phyloP scores from a whole-genome alignment of 176 grass and related monocot genomes.

The Triticum urartu region DNA sequence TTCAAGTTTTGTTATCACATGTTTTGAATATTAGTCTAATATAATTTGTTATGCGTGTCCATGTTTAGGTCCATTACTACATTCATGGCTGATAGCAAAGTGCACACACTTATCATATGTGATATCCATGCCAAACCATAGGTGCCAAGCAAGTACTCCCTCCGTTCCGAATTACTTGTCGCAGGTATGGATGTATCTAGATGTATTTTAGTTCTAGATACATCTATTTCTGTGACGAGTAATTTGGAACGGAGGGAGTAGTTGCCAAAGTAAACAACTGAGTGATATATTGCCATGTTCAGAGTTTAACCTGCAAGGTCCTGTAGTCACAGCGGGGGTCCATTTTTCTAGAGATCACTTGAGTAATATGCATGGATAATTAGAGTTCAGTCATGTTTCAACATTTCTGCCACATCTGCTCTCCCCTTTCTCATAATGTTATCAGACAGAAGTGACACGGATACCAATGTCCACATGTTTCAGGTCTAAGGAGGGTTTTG shows the following conservation, averaged over 20 bases:
- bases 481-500: constrained; percentile 1
- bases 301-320: constrained; percentile 19
- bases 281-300: constrained; percentile 19
- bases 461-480: not conserved
- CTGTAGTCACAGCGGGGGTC: not conserved
- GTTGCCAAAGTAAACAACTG: not conserved
- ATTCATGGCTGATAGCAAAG: not conserved
- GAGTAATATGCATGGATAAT: not conserved
- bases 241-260: too few species aligned
- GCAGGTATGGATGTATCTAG: too few species aligned
- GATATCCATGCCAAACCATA: not conserved
- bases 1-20: not conserved
- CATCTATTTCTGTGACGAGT: too few species aligned
- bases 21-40: not conserved
- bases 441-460: not conserved
- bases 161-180: too few species aligned
- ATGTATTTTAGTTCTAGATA: too few species aligned
- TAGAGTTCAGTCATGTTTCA: not conserved
- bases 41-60: not conserved
- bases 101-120: not conserved
- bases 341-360: not conserved
- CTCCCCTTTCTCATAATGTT: constrained; percentile 2
- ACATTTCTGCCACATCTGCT: not conserved
- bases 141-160: not conserved
- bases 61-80: constrained; percentile 8